Evolutionary conservation across 2,329 filamentous ascomycete species (phyloP).

Genomic region (Fonsecaea pedrosoi): DNA sequence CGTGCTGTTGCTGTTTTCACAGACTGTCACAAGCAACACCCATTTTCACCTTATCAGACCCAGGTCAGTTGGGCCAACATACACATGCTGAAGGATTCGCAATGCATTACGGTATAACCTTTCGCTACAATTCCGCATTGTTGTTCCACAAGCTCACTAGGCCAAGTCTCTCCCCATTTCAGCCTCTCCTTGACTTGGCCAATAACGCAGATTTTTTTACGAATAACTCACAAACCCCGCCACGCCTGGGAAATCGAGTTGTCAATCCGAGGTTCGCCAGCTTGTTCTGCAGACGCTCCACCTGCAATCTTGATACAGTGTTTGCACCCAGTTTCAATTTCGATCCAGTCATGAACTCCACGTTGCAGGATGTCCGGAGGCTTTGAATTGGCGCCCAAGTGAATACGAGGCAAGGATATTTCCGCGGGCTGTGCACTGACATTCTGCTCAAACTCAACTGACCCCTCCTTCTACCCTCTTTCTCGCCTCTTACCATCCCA

Average conservation of each 20-base stretch:
- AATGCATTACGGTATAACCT: background rate
- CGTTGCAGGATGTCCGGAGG: background rate
- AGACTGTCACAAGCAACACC: too few species aligned
- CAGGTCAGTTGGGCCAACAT: too few species aligned
- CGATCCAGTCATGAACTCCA: background rate
- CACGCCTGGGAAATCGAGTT: background rate
- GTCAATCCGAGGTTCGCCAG: background rate
- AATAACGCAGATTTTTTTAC: background rate
- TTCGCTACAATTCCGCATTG: background rate
- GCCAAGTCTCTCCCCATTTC: background rate
- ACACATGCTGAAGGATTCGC: background rate
- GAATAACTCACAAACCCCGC: background rate
- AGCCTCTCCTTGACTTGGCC: background rate
- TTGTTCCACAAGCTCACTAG: background rate
- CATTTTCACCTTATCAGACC: too few species aligned
- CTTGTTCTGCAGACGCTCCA: background rate
- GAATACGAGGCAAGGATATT: background rate
- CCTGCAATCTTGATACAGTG: background rate
- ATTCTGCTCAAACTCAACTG: background rate
- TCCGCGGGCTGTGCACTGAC: background rate
- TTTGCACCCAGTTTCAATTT: background rate
- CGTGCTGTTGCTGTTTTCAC: too few species aligned
- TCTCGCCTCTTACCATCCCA: background rate
- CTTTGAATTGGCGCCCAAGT: conserved; percentile 5
- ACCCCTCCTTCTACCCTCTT: background rate